Percentiles rank a stretch among this genome's conserved stretches.
Evolutionary conservation across 805 yeast species (phyloP).

Genomic region (Blastobotrys peoriensis): DNA sequence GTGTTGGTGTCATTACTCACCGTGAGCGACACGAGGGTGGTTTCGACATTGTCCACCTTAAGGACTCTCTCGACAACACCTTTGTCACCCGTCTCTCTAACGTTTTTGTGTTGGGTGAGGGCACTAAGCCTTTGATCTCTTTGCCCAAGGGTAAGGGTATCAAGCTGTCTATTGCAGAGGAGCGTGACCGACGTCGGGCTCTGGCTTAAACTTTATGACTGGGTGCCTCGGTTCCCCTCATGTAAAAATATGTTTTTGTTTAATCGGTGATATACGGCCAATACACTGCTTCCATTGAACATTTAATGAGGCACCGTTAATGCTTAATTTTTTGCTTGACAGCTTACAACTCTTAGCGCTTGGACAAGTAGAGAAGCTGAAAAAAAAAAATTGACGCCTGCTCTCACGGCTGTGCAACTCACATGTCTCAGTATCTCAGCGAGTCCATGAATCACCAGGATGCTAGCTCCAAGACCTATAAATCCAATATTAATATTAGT

Average conservation of each 20-base stretch:
- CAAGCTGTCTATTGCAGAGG: constrained; percentile 91
- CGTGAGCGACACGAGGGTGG: constrained; percentile 98
- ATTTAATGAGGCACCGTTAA: background rate
- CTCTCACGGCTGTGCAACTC: too few relatives aligned
- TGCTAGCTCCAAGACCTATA: too few relatives aligned
- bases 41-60: constrained; percentile 94
- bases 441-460: too few relatives aligned
- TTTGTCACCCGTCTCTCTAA: constrained; percentile 91
- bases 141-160: constrained; percentile 99
- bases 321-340: background rate
- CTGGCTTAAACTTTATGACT: constrained; percentile 35
- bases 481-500: too few relatives aligned
- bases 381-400: too few relatives aligned
- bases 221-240: background rate
- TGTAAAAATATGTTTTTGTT: constrained; percentile 1
- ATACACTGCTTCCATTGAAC: background rate
- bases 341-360: background rate
- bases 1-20: constrained; percentile 94
- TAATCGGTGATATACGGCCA: background rate
- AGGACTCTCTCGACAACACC: constrained; percentile 90
- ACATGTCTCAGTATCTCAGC: too few relatives aligned
- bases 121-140: constrained; percentile 88
- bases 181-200: constrained; percentile 97
- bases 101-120: constrained; percentile 94
- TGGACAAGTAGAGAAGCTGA: too few relatives aligned